phyloP scores from a whole-genome alignment of 1,284 basidiomycete species.

The Vanrija sp. region DNA sequence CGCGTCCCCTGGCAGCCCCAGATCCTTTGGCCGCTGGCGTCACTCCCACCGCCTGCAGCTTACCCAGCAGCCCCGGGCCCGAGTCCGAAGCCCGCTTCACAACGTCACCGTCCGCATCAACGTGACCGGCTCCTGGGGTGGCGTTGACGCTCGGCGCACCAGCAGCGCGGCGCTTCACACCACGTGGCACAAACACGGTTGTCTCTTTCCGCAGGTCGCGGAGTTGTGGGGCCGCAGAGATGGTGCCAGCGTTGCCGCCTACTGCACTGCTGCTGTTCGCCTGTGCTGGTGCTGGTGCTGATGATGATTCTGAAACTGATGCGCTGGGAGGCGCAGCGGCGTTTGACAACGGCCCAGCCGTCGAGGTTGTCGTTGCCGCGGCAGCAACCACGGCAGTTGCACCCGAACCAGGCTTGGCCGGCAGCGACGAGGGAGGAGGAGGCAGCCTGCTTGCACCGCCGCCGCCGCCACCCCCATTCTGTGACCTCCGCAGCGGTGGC shows the following conservation, averaged over 20 bases:
- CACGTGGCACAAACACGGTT: constrained; percentile 74
- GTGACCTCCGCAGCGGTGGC: too few species aligned
- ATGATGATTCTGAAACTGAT: too few species aligned
- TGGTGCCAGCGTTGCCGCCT: constrained; percentile 45
- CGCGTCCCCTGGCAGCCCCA: neutral
- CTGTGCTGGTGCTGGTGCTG: constrained; percentile 4
- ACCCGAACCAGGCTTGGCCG: constrained; percentile 21
- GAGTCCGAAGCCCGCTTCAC: constrained; percentile 5
- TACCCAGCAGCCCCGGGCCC: constrained; percentile 42
- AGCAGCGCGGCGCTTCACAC: constrained; percentile 33
- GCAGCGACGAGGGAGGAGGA: constrained; percentile 30
- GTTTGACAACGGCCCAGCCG: neutral
- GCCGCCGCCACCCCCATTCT: neutral
- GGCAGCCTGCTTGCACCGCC: neutral
- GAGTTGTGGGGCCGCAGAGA: constrained; percentile 75
- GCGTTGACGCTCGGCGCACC: constrained; percentile 32
- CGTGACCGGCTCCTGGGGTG: constrained; percentile 35
- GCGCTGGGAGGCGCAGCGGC: too few species aligned
- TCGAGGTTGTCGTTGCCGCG: too few species aligned
- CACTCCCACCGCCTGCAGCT: constrained; percentile 6
- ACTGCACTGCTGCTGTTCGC: neutral
- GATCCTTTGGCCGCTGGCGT: neutral
- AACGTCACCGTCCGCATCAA: constrained; percentile 41
- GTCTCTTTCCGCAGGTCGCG: constrained; percentile 89
- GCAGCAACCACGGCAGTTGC: neutral